phyloP scores from a whole-genome alignment of 1,284 basidiomycete species.

The Cronartium quercuum region DNA sequence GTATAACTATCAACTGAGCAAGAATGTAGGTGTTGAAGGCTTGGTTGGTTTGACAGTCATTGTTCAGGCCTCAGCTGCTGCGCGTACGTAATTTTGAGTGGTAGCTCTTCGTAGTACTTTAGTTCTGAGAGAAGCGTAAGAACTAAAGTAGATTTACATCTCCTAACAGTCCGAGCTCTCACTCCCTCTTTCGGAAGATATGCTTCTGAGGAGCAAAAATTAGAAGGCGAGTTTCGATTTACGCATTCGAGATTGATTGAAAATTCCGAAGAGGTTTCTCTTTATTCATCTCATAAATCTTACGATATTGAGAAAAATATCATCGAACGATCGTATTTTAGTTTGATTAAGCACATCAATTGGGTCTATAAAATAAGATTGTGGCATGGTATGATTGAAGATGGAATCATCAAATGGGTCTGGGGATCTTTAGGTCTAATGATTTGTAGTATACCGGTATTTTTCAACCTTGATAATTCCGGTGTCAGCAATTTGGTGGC shows the following conservation, averaged over 20 bases:
- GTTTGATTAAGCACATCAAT: conserved; percentile 80
- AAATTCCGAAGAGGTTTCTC: conserved; percentile 86
- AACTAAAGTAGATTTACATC: not conserved
- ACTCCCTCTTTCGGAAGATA: conserved; percentile 94
- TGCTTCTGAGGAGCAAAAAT: conserved; percentile 66
- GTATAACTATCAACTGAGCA: conserved; percentile 92
- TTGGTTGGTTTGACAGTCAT: conserved; percentile 74
- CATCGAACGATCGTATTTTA: conserved; percentile 83
- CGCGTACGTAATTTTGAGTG: conserved; percentile 58
- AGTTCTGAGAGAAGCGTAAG: not conserved
- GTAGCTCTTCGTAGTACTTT: conserved; percentile 5
- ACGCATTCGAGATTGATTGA: conserved; percentile 89
- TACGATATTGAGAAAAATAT: conserved; percentile 87
- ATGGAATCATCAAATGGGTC: conserved; percentile 80
- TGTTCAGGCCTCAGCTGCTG: conserved; percentile 71
- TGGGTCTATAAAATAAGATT: conserved; percentile 72
- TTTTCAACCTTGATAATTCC: conserved; percentile 73
- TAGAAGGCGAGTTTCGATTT: conserved; percentile 83
- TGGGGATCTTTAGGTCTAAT: conserved; percentile 57
- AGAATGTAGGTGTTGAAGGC: conserved; percentile 90
- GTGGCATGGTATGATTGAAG: conserved; percentile 86
- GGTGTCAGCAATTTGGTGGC: conserved; percentile 45
- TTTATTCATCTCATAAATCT: conserved; percentile 84
- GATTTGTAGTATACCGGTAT: conserved; percentile 89
- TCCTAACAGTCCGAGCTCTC: conserved; percentile 63